Evolutionary conservation across 164 flowering plant genomes (phyloP).

Genomic region (Aristolochia contorta): DNA sequence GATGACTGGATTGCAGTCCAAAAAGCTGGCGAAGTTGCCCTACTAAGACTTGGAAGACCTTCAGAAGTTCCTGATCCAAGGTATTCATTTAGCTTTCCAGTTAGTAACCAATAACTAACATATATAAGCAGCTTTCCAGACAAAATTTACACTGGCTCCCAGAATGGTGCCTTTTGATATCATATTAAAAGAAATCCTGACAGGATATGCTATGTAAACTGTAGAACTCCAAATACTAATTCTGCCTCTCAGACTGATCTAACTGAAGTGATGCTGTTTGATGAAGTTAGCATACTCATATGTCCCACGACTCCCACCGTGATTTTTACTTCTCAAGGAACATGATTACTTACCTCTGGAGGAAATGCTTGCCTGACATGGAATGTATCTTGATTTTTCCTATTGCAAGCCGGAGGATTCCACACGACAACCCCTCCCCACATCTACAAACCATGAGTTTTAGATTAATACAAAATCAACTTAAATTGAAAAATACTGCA

Average conservation of each 20-base stretch:
- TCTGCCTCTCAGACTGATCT: no score
- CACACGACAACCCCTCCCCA: constrained; percentile 96
- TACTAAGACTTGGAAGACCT: constrained; percentile 56
- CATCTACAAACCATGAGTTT: constrained; percentile 40
- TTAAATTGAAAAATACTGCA: constrained; percentile 1
- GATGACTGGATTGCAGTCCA: constrained; percentile 62
- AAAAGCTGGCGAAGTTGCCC: constrained; percentile 89
- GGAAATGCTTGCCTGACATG: constrained; percentile 43
- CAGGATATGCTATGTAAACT: no score
- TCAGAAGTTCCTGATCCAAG: constrained; percentile 63
- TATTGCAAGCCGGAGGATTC: constrained; percentile 63
- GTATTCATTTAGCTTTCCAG: constrained; percentile 12
- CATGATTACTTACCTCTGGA: constrained; percentile 37
- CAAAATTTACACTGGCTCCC: no score
- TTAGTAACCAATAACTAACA: no score
- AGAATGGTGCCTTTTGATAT: no score
- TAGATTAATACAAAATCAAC: not conserved
- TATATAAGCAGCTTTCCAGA: no score
- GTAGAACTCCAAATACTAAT: no score
- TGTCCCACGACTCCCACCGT: not conserved
- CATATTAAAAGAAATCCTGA: no score
- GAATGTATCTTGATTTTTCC: constrained; percentile 18
- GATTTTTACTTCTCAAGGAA: not conserved
- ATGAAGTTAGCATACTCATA: not conserved
- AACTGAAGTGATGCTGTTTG: not conserved